Conservation (phyloP, 768 basidiomycete genomes). For the Cubamyces lactineus region DNA sequence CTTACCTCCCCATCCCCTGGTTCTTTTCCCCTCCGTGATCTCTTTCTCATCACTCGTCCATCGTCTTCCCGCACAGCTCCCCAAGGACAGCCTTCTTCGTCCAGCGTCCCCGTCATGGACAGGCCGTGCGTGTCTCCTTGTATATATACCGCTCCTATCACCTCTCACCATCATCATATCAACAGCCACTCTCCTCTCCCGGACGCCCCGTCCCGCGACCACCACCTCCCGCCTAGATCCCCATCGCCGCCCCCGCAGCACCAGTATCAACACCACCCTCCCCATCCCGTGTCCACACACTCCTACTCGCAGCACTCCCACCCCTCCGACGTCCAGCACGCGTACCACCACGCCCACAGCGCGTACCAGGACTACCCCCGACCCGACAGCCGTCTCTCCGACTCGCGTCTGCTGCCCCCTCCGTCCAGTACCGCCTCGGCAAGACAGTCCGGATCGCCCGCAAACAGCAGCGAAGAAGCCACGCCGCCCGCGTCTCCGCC, state of each 20-base stretch:
- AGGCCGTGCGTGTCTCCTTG: constrained; percentile 25
- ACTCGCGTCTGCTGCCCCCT: constrained; percentile 19
- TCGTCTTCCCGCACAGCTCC: constrained; percentile 32
- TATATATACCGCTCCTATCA: constrained; percentile 28
- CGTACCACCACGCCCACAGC: constrained; percentile 7
- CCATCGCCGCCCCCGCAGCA: constrained; percentile 15
- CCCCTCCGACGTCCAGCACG: constrained; percentile 1
- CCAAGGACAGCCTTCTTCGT: constrained; percentile 30
- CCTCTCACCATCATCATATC: constrained; percentile 25
- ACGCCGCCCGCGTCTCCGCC: constrained; percentile 20
- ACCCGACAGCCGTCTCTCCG: constrained; percentile 21
- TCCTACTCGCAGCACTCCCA: not conserved
- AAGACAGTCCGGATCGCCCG: constrained; percentile 1
- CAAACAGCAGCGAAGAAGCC: not conserved
- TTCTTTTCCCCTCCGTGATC: constrained; percentile 23
- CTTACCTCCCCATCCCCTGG: constrained; percentile 1
- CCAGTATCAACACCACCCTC: constrained; percentile 1
- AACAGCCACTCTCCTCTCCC: constrained; percentile 23
- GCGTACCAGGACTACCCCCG: constrained; percentile 10
- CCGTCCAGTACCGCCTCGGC: not conserved
- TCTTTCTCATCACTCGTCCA: constrained; percentile 31
- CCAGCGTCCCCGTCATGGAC: constrained; percentile 27
- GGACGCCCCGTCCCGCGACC: constrained; percentile 18
- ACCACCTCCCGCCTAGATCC: constrained; percentile 16
- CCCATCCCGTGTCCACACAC: not conserved